phyloP scores from a whole-genome alignment of 805 yeast species.

The Teunomyces gatunensis region DNA sequence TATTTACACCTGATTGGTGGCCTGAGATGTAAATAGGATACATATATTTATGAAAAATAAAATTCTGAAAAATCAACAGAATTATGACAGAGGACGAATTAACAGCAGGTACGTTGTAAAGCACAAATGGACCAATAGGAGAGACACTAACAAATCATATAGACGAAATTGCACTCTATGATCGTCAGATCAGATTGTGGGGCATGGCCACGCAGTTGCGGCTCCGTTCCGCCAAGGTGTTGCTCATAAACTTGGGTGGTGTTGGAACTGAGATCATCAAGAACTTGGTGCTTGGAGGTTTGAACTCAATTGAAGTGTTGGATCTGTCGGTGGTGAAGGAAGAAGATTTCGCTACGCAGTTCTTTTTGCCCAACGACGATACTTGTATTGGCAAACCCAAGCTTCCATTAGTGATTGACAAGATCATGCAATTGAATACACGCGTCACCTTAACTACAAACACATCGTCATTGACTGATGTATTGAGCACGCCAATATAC shows the following conservation, averaged over 20 bases:
- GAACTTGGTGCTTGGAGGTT: slow-evolving; percentile 83
- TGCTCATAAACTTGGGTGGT: slow-evolving; percentile 71
- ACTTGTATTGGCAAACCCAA: slow-evolving; percentile 55
- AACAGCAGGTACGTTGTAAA: slow-evolving; percentile 18
- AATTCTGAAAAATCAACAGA: neutral
- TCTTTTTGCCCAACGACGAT: slow-evolving; percentile 57
- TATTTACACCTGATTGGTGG: slow-evolving; percentile 74
- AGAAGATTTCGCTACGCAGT: slow-evolving; percentile 71
- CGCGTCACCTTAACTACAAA: slow-evolving; percentile 61
- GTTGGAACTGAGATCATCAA: slow-evolving; percentile 81
- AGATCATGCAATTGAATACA: slow-evolving; percentile 74
- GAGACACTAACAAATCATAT: slow-evolving; percentile 11
- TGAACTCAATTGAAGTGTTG: slow-evolving; percentile 70
- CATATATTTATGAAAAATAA: neutral
- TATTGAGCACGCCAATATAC: slow-evolving; percentile 28
- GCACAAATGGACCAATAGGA: neutral
- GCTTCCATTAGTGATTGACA: slow-evolving; percentile 50
- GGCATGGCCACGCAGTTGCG: slow-evolving; percentile 87
- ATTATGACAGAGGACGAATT: slow-evolving; percentile 9
- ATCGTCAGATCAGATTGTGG: slow-evolving; percentile 94
- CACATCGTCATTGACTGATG: slow-evolving; percentile 20
- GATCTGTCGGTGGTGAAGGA: slow-evolving; percentile 56
- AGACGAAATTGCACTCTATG: slow-evolving; percentile 90
- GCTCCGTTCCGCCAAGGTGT: slow-evolving; percentile 67
- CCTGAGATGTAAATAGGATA: slow-evolving; percentile 36